Conservation (phyloP, 2,329 filamentous ascomycete genomes). For the Neopestalotiopsis clavispora region DNA sequence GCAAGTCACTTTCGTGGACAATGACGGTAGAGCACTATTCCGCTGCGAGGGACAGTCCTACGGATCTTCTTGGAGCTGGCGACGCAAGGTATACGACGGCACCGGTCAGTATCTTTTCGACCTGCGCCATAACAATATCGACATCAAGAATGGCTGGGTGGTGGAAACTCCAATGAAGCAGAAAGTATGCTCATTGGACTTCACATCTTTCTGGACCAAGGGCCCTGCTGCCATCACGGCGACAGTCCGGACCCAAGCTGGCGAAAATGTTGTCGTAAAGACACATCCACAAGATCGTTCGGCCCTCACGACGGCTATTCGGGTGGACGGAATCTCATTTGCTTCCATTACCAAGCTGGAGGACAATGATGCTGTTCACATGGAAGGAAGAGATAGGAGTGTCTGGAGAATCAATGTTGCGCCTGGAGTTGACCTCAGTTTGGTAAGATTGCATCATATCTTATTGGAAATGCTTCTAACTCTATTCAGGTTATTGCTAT, state of each 20-base stretch:
- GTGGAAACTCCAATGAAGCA: conserved; percentile 19
- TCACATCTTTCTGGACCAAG: conserved; percentile 18
- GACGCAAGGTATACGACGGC: conserved; percentile 23
- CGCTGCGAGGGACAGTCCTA: conserved; percentile 19
- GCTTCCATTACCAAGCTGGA: conserved; percentile 19
- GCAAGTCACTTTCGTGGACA: conserved; percentile 15
- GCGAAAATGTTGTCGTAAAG: conserved; percentile 22
- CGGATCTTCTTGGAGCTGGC: conserved; percentile 25
- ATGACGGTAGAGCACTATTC: conserved; percentile 15
- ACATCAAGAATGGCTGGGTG: conserved; percentile 25
- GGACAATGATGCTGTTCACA: conserved; percentile 6
- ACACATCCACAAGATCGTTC: conserved; percentile 17
- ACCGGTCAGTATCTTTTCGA: conserved; percentile 20
- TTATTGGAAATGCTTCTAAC: background rate
- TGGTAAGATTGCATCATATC: conserved; percentile 7
- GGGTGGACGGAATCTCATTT: conserved; percentile 5
- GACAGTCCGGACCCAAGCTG: conserved; percentile 21
- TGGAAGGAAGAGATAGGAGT: conserved; percentile 11
- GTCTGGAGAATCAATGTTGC: conserved; percentile 20
- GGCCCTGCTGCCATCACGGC: conserved; percentile 21
- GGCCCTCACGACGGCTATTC: background rate
- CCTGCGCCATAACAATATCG: conserved; percentile 24
- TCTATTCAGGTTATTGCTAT: background rate
- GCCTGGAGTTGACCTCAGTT: conserved; percentile 18
- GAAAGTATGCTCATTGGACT: conserved; percentile 22